A percentile compares a stretch with the other conserved stretches of the same genome.
phyloP scores from a whole-genome alignment of 2,329 filamentous ascomycete genomes.

The Botrytis fabae region DNA sequence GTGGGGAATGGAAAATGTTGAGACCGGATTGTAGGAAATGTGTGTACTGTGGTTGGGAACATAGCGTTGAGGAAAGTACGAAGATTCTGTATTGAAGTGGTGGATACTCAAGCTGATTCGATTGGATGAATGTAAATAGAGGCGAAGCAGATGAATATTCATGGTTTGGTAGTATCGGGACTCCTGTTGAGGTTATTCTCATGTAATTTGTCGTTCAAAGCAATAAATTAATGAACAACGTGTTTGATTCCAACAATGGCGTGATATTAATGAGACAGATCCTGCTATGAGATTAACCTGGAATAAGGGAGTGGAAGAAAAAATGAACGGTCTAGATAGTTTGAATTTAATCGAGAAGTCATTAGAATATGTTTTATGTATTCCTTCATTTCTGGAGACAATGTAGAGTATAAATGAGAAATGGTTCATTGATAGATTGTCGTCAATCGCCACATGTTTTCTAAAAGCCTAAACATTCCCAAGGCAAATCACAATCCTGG shows the following conservation, averaged over 20 bases:
- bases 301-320: neutral
- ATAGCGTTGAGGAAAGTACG: conserved; percentile 21
- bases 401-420: neutral
- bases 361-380: neutral
- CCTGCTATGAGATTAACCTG: neutral
- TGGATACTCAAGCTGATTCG: neutral
- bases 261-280: neutral
- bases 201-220: neutral
- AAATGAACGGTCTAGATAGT: neutral
- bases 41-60: conserved; percentile 24
- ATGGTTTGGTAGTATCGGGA: neutral
- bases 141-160: neutral
- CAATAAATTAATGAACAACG: neutral
- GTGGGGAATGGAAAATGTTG: conserved; percentile 27
- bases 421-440: neutral
- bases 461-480: neutral
- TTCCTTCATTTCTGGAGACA: neutral
- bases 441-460: neutral
- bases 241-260: neutral
- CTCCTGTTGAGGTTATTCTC: neutral
- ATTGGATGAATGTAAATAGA: neutral
- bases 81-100: conserved; percentile 15
- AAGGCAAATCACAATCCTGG: neutral
- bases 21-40: conserved; percentile 24
- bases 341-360: rapidly evolving